phyloP scores from a whole-genome alignment of 192 early-diverging fungal genomes.

The Dissophora globulifera region DNA sequence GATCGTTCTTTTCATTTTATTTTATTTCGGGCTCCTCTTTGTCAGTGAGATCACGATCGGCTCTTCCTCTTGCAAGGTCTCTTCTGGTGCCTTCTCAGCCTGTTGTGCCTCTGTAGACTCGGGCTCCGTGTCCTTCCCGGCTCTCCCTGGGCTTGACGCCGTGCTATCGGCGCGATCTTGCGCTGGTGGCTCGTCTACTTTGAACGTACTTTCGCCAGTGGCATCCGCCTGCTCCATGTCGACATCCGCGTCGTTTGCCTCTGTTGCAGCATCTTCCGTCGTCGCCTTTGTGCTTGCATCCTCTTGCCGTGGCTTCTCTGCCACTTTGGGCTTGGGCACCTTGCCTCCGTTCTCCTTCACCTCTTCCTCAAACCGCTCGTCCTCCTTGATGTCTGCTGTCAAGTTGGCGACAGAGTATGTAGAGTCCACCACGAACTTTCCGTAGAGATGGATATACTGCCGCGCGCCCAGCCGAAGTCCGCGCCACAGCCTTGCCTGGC shows the following conservation, averaged over 20 bases:
- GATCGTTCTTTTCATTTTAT: too few relatives aligned
- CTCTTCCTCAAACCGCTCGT: conserved; percentile 20
- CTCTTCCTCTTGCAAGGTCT: too few relatives aligned
- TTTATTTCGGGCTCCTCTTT: too few relatives aligned
- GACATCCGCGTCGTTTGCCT: neutral
- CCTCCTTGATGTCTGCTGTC: conserved; percentile 21
- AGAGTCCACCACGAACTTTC: conserved; percentile 16
- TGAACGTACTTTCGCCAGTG: neutral
- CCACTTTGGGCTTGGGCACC: neutral
- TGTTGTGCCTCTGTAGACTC: too few relatives aligned
- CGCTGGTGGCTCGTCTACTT: neutral
- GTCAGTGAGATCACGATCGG: conserved; percentile 12
- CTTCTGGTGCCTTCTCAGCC: too few relatives aligned
- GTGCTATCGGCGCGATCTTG: too few relatives aligned
- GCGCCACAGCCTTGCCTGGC: conserved; percentile 55
- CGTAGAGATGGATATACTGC: conserved; percentile 60
- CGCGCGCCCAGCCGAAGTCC: conserved; percentile 56
- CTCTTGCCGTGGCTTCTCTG: neutral
- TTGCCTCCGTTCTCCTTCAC: conserved; percentile 26
- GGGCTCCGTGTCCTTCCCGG: too few relatives aligned
- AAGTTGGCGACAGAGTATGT: conserved; percentile 33
- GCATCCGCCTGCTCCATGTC: conserved; percentile 7
- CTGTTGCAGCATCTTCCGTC: neutral
- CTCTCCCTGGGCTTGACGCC: too few relatives aligned
- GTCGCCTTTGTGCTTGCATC: neutral